These are phyloP conservation scores for Trichocladium antarcticum DNA, from an alignment of 495 filamentous ascomycete genomes.

Conservation along the genomic window DNA sequence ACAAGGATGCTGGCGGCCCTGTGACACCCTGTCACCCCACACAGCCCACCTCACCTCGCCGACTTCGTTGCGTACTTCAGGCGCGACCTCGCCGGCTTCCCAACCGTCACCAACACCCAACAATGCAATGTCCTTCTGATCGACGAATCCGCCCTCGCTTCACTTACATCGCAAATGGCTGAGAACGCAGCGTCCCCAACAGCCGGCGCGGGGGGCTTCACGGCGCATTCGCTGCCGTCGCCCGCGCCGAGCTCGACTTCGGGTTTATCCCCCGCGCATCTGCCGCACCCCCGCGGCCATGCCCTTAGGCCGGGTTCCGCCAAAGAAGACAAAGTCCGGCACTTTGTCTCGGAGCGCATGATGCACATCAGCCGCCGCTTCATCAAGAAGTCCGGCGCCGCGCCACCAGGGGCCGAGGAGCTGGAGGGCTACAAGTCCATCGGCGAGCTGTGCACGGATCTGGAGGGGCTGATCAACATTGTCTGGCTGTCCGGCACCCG, in stretches of 20 bases:
- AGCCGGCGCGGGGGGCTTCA: conserved; percentile 22
- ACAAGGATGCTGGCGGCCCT: too few species aligned
- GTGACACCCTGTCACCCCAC: not conserved
- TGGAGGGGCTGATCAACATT: conserved; percentile 61
- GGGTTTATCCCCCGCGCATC: conserved; percentile 26
- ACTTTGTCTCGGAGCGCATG: conserved; percentile 54
- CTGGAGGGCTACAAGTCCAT: conserved; percentile 58
- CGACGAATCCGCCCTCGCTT: not conserved
- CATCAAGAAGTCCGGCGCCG: conserved; percentile 55
- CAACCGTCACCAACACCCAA: not conserved
- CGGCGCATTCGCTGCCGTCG: conserved; percentile 41
- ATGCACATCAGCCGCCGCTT: conserved; percentile 56
- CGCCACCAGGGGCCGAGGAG: conserved; percentile 32
- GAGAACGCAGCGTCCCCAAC: conserved; percentile 4
- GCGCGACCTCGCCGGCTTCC: not conserved
- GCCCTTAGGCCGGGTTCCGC: conserved; percentile 58
- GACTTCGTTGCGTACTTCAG: not conserved
- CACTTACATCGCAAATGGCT: conserved; percentile 26
- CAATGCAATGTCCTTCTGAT: conserved; percentile 20
- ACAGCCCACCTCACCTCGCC: too few species aligned
- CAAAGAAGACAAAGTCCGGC: conserved; percentile 67
- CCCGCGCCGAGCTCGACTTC: conserved; percentile 45
- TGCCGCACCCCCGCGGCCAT: conserved; percentile 54
- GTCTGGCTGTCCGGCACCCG: conserved; percentile 76
- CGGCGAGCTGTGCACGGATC: conserved; percentile 54